Conservation (phyloP, 352 stramenopile species). For the Pythium insidiosum region DNA sequence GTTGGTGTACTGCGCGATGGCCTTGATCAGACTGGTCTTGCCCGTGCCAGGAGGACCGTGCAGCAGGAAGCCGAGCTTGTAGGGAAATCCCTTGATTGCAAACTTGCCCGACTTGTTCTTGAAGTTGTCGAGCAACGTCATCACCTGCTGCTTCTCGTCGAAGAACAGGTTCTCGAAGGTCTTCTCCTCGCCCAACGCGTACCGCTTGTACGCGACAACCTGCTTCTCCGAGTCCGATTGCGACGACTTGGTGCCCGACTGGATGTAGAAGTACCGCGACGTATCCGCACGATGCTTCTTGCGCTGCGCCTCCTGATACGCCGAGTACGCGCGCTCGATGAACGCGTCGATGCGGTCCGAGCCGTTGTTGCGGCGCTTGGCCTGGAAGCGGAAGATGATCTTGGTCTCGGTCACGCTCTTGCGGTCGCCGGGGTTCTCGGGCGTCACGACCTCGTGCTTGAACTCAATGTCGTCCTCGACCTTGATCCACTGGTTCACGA, state of each 20-base stretch:
- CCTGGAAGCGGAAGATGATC: conserved; percentile 14
- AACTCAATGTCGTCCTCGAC: conserved; percentile 34
- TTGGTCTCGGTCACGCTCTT: conserved; percentile 12
- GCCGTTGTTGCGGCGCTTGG: conserved; percentile 14
- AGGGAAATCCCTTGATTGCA: conserved; percentile 67
- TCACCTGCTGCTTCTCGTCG: conserved; percentile 36
- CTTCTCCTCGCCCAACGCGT: conserved; percentile 60
- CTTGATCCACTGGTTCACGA: conserved; percentile 34
- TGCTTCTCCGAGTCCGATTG: neutral
- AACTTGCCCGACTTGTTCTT: conserved; percentile 47
- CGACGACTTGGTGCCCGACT: conserved; percentile 1
- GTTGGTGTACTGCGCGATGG: conserved; percentile 62
- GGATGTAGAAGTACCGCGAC: conserved; percentile 34
- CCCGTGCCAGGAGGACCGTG: conserved; percentile 82
- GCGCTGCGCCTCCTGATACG: conserved; percentile 19
- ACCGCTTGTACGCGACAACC: conserved; percentile 27
- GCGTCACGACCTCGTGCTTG: conserved; percentile 28
- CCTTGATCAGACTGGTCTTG: conserved; percentile 88
- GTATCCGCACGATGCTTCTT: conserved; percentile 17
- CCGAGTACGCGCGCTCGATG: conserved; percentile 19
- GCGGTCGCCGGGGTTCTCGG: conserved; percentile 1
- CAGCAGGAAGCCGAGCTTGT: conserved; percentile 83
- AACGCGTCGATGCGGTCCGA: conserved; percentile 26
- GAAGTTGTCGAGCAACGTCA: conserved; percentile 53
- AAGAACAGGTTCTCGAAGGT: conserved; percentile 79